Percentiles rank a stretch among this genome's conserved stretches.
These are phyloP conservation scores for Leavenworthia alabamica DNA, from an alignment of 345 rosid species.

Conservation along the genomic window DNA sequence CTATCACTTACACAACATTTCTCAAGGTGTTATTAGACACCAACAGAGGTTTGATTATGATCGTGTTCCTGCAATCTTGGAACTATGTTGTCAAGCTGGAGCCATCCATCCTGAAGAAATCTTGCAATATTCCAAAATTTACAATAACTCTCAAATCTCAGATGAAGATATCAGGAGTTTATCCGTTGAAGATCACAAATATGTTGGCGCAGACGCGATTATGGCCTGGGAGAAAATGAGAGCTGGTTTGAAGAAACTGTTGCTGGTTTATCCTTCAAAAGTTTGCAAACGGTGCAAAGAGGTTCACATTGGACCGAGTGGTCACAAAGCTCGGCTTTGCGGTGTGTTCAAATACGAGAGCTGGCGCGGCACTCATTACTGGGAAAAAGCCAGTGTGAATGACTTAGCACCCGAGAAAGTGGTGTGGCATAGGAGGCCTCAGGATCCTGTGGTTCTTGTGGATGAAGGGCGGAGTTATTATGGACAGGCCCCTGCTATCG, in stretches of 20 bases:
- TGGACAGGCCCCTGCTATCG: constrained; percentile 82
- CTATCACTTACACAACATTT: constrained; percentile 50
- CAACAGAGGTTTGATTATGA: constrained; percentile 67
- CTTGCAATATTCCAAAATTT: constrained; percentile 16
- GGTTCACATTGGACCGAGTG: constrained; percentile 78
- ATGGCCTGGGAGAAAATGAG: constrained; percentile 69
- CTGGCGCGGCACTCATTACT: constrained; percentile 69
- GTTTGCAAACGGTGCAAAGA: constrained; percentile 72
- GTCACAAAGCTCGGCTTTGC: constrained; percentile 75
- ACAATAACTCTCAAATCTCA: constrained; percentile 3
- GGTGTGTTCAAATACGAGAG: constrained; percentile 79
- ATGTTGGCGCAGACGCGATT: constrained; percentile 49
- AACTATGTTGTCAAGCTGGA: constrained; percentile 87
- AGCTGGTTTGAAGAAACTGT: constrained; percentile 50
- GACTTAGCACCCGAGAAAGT: constrained; percentile 72
- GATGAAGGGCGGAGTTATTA: constrained; percentile 59
- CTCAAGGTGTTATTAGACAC: constrained; percentile 60
- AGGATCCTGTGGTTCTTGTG: constrained; percentile 64
- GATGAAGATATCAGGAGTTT: constrained; percentile 36
- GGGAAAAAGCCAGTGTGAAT: constrained; percentile 72
- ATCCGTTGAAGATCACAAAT: constrained; percentile 34
- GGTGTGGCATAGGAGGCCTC: constrained; percentile 73
- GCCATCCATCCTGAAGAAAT: constrained; percentile 34
- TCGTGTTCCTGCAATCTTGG: constrained; percentile 72
- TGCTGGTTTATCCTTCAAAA: constrained; percentile 62